Conservation (phyloP, 106 monocot species). For the Allium cepa region DNA sequence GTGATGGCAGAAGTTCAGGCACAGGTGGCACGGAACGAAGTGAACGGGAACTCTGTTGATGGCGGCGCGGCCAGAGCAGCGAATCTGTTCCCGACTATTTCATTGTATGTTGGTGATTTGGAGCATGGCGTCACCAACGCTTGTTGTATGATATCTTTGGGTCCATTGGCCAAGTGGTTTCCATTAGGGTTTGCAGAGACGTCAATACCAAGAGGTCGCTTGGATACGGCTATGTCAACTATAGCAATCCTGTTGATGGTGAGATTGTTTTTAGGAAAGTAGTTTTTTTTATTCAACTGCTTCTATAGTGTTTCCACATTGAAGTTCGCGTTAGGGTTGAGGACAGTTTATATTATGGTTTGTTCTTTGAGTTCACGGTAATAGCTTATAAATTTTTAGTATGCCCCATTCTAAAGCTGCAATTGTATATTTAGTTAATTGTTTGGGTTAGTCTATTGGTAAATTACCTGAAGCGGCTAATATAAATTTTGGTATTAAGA, state of each 20-base stretch:
- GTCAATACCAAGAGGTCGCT: conserved; percentile 35
- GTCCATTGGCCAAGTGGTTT: conserved; percentile 41
- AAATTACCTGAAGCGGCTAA: too few species aligned
- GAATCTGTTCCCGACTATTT: conserved; percentile 18
- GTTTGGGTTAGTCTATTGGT: too few species aligned
- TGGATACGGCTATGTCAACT: conserved; percentile 70
- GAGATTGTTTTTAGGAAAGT: neutral
- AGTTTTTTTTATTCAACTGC: neutral
- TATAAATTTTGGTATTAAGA: too few species aligned
- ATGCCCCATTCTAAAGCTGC: too few species aligned
- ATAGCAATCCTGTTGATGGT: conserved; percentile 37
- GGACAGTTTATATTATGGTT: too few species aligned
- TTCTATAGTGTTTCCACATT: neutral
- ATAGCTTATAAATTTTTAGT: too few species aligned
- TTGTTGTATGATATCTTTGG: conserved; percentile 44
- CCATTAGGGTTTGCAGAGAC: conserved; percentile 51
- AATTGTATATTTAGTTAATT: too few species aligned
- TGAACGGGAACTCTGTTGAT: neutral
- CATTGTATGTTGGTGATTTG: conserved; percentile 61
- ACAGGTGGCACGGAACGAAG: neutral
- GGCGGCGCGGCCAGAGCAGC: conserved; percentile 10
- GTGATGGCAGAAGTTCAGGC: conserved; percentile 4
- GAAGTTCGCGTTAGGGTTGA: too few species aligned
- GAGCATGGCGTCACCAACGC: conserved; percentile 39
- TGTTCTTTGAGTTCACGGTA: too few species aligned